Evolutionary conservation across 345 rosid species (phyloP).

Genomic region (Microcos paniculata): DNA sequence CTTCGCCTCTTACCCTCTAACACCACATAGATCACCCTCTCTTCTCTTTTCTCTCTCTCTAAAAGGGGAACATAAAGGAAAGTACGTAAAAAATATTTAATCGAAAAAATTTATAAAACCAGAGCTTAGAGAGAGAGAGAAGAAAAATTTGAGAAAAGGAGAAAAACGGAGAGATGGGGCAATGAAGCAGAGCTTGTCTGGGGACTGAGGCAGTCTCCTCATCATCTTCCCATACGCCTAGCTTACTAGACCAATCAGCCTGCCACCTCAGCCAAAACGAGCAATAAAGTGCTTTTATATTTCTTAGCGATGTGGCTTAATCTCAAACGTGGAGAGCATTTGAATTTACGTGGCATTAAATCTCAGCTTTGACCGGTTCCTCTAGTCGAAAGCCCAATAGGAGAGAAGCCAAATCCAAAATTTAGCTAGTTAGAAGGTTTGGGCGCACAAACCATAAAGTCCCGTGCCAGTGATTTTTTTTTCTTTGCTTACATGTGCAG

Average conservation of each 20-base stretch:
- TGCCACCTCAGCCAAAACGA: conserved; percentile 40
- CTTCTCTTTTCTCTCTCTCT: conserved; percentile 16
- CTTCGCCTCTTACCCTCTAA: conserved; percentile 21
- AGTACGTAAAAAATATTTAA: not conserved
- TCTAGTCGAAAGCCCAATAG: too few species aligned
- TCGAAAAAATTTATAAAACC: conserved; percentile 12
- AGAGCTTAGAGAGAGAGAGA: not conserved
- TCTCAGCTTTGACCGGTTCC: too few species aligned
- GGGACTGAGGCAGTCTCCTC: conserved; percentile 89
- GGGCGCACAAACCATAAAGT: too few species aligned
- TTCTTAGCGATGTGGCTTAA: too few species aligned
- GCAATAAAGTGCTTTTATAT: too few species aligned
- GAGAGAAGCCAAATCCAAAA: too few species aligned
- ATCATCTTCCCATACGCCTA: conserved; percentile 32
- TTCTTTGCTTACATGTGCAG: too few species aligned
- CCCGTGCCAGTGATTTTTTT: too few species aligned
- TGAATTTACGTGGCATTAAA: too few species aligned
- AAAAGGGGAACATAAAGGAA: not conserved
- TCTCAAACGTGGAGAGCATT: too few species aligned
- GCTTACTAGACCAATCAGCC: conserved; percentile 47
- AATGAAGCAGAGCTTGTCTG: conserved; percentile 57
- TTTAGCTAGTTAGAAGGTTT: too few species aligned
- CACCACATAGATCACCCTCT: conserved; percentile 26
- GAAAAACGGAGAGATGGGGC: conserved; percentile 12
- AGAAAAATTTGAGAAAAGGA: conserved; percentile 1